Conservation (phyloP, 2,329 filamentous ascomycete genomes). For the Exophiala aquamarina region DNA sequence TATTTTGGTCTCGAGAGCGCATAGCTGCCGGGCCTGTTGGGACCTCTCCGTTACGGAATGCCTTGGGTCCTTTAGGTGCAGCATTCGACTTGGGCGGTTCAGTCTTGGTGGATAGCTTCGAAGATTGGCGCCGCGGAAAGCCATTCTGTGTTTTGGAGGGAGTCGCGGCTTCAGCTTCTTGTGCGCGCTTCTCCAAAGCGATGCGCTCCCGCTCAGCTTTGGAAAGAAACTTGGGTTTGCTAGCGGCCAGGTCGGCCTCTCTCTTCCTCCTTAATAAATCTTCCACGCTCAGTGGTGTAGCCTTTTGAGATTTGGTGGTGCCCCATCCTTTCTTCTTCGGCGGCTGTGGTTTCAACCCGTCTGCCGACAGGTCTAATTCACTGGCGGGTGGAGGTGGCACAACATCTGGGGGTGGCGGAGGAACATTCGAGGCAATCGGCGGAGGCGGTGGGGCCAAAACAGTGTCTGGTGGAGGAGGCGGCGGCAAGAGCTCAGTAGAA, state of each 20-base stretch:
- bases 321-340: conserved; percentile 56
- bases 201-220: conserved; percentile 79
- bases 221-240: conserved; percentile 85
- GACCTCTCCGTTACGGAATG: conserved; percentile 56
- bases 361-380: conserved; percentile 39
- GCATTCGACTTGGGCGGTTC: conserved; percentile 16
- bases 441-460: conserved; percentile 43
- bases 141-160: conserved; percentile 14
- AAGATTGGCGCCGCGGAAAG: conserved; percentile 7
- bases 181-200: conserved; percentile 73
- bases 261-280: conserved; percentile 83
- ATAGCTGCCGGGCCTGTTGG: conserved; percentile 53
- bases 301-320: conserved; percentile 37
- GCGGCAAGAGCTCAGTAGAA: conserved; percentile 24
- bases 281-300: conserved; percentile 73
- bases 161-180: conserved; percentile 62
- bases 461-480: conserved; percentile 43
- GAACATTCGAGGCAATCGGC: conserved; percentile 33
- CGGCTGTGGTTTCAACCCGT: conserved; percentile 46
- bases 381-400: conserved; percentile 39
- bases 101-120: neutral
- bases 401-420: conserved; percentile 42
- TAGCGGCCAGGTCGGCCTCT: conserved; percentile 76
- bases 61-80: conserved; percentile 71
- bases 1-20: conserved; percentile 43